These are phyloP conservation scores for Fomitopsis pulvina DNA, from an alignment of 768 basidiomycete genomes.

Conservation along the genomic window DNA sequence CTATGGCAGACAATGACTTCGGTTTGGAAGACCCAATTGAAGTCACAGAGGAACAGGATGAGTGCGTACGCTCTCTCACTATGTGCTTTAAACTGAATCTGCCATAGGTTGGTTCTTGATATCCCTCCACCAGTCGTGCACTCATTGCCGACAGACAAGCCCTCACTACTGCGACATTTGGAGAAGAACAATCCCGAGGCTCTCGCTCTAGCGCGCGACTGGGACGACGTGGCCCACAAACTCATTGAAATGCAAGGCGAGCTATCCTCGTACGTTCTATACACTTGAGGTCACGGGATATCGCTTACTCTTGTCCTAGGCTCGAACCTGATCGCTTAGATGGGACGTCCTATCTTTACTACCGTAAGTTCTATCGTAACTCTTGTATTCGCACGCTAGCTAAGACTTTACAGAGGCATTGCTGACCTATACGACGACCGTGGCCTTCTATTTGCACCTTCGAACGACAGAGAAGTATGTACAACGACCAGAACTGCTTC, in stretches of 20 bases:
- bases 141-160: slow-evolving; percentile 48
- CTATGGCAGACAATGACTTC: slow-evolving; percentile 74
- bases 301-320: slow-evolving; percentile 27
- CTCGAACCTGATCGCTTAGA: slow-evolving; percentile 47
- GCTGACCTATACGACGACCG: slow-evolving; percentile 81
- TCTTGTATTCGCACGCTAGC: neutral
- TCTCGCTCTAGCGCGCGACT: slow-evolving; percentile 76
- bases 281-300: neutral
- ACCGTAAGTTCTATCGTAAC: slow-evolving; percentile 51
- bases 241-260: slow-evolving; percentile 47
- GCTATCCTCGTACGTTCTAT: slow-evolving; percentile 42
- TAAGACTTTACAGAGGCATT: slow-evolving; percentile 59
- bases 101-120: slow-evolving; percentile 33
- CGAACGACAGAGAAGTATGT: slow-evolving; percentile 62
- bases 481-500: slow-evolving; percentile 53
- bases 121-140: slow-evolving; percentile 28
- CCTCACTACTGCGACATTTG: slow-evolving; percentile 53
- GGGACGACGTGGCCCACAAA: slow-evolving; percentile 61
- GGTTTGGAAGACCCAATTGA: slow-evolving; percentile 64
- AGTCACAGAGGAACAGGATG: slow-evolving; percentile 20
- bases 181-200: slow-evolving; percentile 75
- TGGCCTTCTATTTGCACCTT: slow-evolving; percentile 92
- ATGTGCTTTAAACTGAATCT: neutral
- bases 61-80: slow-evolving; percentile 17
- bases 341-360: slow-evolving; percentile 78